Evolutionary conservation across 2,329 filamentous ascomycete genomes (phyloP).

Genomic region (Venturia pyrina): DNA sequence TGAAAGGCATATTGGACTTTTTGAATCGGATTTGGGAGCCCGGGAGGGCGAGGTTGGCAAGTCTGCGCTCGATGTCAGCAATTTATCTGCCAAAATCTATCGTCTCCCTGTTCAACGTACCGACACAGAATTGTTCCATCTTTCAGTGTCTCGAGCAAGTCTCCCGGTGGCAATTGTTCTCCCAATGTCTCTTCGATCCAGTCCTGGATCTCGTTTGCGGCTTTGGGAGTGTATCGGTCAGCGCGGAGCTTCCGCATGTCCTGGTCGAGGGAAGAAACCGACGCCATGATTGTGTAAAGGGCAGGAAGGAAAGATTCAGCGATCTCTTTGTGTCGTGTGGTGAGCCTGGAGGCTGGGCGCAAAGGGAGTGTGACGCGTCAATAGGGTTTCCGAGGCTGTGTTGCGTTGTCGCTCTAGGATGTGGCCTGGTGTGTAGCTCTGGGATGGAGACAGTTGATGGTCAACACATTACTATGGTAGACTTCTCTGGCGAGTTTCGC

Average conservation of each 20-base stretch:
- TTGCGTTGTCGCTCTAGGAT: conserved; percentile 10
- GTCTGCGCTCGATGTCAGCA: conserved; percentile 38
- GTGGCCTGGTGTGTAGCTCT: not conserved
- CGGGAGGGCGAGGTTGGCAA: conserved; percentile 70
- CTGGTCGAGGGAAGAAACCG: conserved; percentile 85
- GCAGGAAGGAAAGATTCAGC: not conserved
- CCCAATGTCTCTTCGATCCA: conserved; percentile 83
- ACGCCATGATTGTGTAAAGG: conserved; percentile 56
- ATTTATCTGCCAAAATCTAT: not conserved
- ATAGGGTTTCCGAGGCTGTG: not conserved
- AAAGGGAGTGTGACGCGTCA: not conserved
- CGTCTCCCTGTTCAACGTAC: conserved; percentile 34
- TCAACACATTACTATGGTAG: not conserved
- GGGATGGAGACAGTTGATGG: not conserved
- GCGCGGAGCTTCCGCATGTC: conserved; percentile 90
- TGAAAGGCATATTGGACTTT: conserved; percentile 88
- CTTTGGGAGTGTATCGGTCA: conserved; percentile 84
- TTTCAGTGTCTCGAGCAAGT: conserved; percentile 77
- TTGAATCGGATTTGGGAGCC: conserved; percentile 82
- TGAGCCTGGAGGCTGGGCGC: conserved; percentile 3
- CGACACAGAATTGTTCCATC: conserved; percentile 90
- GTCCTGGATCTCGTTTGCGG: conserved; percentile 69
- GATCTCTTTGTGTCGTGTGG: not conserved
- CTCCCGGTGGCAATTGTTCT: conserved; percentile 58
- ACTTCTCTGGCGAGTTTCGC: not conserved